These are phyloP conservation scores for Tilletia caries DNA, from an alignment of 1,284 basidiomycete genomes.

Conservation along the genomic window DNA sequence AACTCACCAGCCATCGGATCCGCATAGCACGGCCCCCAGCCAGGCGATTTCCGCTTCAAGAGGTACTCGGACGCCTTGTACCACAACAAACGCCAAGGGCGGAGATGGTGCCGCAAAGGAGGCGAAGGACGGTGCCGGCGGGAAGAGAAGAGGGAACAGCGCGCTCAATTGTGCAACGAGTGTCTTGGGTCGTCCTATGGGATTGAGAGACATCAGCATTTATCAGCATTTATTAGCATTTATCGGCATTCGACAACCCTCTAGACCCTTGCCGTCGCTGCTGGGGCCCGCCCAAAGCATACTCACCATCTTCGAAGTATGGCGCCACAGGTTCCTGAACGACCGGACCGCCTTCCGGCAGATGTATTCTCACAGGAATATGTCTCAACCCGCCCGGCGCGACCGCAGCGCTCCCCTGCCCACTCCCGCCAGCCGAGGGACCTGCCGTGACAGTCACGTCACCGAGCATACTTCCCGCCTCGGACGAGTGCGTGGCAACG, in stretches of 20 bases:
- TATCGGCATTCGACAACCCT: too few relatives aligned
- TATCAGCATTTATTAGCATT: too few relatives aligned
- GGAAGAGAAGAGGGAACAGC: conserved; percentile 58
- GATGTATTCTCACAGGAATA: conserved; percentile 81
- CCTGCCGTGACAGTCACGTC: neutral
- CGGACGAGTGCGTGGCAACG: conserved; percentile 1
- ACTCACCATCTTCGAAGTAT: conserved; percentile 62
- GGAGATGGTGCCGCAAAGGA: conserved; percentile 30
- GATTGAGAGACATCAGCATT: neutral
- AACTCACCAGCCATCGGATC: conserved; percentile 80
- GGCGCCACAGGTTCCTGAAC: conserved; percentile 84
- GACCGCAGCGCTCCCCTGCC: conserved; percentile 3
- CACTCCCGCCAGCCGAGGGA: neutral
- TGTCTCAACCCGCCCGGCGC: conserved; percentile 57
- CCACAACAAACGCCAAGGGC: conserved; percentile 61
- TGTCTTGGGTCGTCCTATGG: conserved; percentile 56
- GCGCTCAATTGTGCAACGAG: conserved; percentile 54
- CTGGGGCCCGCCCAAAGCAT: conserved; percentile 7
- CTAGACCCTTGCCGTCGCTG: too few relatives aligned
- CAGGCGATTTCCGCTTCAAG: conserved; percentile 85
- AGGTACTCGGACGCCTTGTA: conserved; percentile 84
- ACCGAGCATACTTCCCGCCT: neutral
- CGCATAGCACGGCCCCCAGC: conserved; percentile 81
- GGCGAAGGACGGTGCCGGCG: conserved; percentile 43
- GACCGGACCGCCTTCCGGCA: conserved; percentile 79